phyloP scores from a whole-genome alignment of 768 basidiomycete species.

The Auriculariales sp. region DNA sequence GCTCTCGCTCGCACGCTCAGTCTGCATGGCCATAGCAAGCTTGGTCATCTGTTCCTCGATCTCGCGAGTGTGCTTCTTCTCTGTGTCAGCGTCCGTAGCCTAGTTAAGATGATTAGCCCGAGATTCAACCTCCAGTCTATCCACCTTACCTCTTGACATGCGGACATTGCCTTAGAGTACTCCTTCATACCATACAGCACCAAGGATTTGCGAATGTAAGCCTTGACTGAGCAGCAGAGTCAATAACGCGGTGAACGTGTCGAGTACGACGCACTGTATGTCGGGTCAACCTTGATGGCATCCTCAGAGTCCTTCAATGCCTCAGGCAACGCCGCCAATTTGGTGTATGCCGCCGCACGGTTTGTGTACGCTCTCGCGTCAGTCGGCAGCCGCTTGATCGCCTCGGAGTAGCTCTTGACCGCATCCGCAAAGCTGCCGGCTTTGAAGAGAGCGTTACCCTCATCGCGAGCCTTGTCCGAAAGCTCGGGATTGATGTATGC shows the following conservation, averaged over 20 bases:
- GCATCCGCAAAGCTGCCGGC: slow-evolving; percentile 79
- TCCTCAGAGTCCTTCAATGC: slow-evolving; percentile 91
- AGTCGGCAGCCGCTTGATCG: slow-evolving; percentile 85
- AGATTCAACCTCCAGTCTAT: not conserved
- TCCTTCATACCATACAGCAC: slow-evolving; percentile 87
- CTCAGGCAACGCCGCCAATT: slow-evolving; percentile 84
- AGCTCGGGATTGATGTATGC: slow-evolving; percentile 81
- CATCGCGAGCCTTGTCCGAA: slow-evolving; percentile 73
- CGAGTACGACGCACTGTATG: slow-evolving; percentile 42
- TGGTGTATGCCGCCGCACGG: slow-evolving; percentile 94
- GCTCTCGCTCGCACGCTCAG: slow-evolving; percentile 67
- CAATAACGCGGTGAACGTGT: not conserved
- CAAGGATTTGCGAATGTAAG: slow-evolving; percentile 83
- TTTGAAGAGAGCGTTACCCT: slow-evolving; percentile 89
- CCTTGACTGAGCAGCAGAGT: slow-evolving; percentile 49
- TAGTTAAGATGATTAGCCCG: slow-evolving; percentile 2
- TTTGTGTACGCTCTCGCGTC: slow-evolving; percentile 96
- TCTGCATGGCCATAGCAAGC: slow-evolving; percentile 62
- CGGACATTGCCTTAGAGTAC: slow-evolving; percentile 74
- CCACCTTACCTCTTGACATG: slow-evolving; percentile 36
- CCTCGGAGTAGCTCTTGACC: slow-evolving; percentile 86
- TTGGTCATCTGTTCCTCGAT: slow-evolving; percentile 72
- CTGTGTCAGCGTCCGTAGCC: slow-evolving; percentile 66
- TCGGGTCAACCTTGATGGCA: slow-evolving; percentile 82
- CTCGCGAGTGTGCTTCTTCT: slow-evolving; percentile 69